Evolutionary conservation across 805 yeast genomes (phyloP), one percentile per base, ranked within the genome.

Genomic region (Lachancea waltii): DNA sequence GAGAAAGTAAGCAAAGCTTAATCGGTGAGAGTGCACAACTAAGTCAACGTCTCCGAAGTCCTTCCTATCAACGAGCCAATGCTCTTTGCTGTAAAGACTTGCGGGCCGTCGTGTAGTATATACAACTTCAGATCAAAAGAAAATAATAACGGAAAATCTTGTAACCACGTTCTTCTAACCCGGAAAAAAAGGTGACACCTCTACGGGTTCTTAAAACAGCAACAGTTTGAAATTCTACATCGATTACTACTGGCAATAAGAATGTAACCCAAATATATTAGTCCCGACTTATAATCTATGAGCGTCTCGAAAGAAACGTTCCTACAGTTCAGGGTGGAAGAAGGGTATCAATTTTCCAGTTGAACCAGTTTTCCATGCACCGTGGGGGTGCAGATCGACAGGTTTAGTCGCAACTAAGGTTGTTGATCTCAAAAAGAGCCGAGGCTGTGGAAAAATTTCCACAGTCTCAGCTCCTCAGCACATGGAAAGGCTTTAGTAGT

Each of bases 301-400:
- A 44, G 30, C 31, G 40, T 29, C 30, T 11, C 41, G 47, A 38
- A 21, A 30, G 15, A 32, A 32, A 32, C 23, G 28, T 26, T 33
- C 37, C 36, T 53, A 46, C 54, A 55, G 47, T 51, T 48, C 49
- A 42, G 65, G 65, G 65, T 60, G 63, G 64, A 60, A 59, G 49
- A 48, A 51, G 59, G 63, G 58, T 32, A 15, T 19, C 55, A 49
- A 27, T 60, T 26, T 60, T 36, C 63, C 65, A 57, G 36, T 36
- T 50, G 49, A 53, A 56, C 63, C 46, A 59, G 64, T 60, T 60
- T 57, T 59, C 57, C 44, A 37, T 24, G 39, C 42, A 48, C 53
- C 42, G 53, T 52, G 36, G 56, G 56, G 59, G 4, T 51, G 35
- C 37, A 34, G 53, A 52, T 43, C 47, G 43, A 39, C 50, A 43